phyloP scores from a whole-genome alignment of 257 asterid species.

The Nicotiana otophora region DNA sequence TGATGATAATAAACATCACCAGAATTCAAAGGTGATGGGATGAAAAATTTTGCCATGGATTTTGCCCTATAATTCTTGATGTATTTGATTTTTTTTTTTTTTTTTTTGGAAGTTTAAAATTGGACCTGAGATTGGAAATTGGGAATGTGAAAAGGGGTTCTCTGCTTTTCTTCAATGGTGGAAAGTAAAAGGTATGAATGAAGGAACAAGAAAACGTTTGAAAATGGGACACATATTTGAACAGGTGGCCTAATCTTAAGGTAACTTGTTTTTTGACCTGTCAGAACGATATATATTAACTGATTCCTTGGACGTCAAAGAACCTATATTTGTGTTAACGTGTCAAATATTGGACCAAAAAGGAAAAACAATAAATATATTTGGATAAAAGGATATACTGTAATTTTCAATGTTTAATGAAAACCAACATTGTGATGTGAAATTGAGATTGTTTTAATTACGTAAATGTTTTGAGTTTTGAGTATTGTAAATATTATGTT shows the following conservation, averaged over 20 bases:
- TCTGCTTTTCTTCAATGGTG: background rate
- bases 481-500: too few relatives aligned
- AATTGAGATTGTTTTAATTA: too few relatives aligned
- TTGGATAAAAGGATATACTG: background rate
- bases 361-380: background rate
- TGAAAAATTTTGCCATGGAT: background rate
- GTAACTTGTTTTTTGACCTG: background rate
- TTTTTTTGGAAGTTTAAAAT: background rate
- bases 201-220: background rate
- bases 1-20: background rate
- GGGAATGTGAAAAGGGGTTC: background rate
- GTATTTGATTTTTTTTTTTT: background rate
- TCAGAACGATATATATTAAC: background rate
- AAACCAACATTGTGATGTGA: too few relatives aligned
- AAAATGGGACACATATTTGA: background rate
- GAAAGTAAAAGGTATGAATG: background rate
- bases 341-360: background rate
- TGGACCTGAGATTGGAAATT: background rate
- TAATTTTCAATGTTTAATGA: too few relatives aligned
- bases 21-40: background rate
- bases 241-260: background rate
- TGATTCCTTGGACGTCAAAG: background rate
- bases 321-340: background rate
- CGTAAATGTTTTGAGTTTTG: too few relatives aligned
- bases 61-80: background rate